Conservation (phyloP, 345 rosid genomes). For the Arabidopsis arenosa region DNA sequence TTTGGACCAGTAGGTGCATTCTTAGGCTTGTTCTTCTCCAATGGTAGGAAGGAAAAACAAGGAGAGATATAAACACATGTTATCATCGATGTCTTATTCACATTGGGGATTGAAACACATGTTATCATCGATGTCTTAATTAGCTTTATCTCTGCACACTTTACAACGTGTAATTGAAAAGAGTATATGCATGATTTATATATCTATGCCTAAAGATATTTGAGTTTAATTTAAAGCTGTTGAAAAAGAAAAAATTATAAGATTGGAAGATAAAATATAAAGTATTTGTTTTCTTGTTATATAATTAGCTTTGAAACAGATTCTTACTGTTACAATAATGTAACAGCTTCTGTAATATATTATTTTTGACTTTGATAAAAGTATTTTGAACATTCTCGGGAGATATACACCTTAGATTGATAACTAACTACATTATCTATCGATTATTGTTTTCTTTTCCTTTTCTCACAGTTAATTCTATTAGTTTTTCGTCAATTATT, state of each 20-base stretch:
- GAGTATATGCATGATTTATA: background rate
- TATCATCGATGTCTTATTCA: background rate
- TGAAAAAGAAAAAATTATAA: too few relatives aligned
- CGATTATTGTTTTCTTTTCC: background rate
- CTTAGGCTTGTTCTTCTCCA: conserved; percentile 28
- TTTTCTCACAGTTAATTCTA: background rate
- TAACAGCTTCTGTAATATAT: background rate
- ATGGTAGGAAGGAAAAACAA: conserved; percentile 1
- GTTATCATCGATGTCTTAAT: background rate
- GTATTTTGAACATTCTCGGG: background rate
- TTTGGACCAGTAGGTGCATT: conserved; percentile 25
- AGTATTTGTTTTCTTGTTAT: too few relatives aligned
- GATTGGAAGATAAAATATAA: too few relatives aligned
- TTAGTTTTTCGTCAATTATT: background rate
- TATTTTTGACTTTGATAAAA: background rate
- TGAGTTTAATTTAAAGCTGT: too few relatives aligned
- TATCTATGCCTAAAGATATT: background rate
- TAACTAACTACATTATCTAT: background rate
- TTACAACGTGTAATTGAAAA: too few relatives aligned
- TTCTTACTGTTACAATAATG: background rate
- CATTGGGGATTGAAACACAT: conserved; percentile 2
- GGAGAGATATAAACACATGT: background rate
- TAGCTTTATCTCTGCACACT: background rate
- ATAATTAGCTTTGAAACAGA: background rate
- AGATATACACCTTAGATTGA: background rate